Conservation (phyloP, 2,329 filamentous ascomycete species). For the Colletotrichum zoysiae region DNA sequence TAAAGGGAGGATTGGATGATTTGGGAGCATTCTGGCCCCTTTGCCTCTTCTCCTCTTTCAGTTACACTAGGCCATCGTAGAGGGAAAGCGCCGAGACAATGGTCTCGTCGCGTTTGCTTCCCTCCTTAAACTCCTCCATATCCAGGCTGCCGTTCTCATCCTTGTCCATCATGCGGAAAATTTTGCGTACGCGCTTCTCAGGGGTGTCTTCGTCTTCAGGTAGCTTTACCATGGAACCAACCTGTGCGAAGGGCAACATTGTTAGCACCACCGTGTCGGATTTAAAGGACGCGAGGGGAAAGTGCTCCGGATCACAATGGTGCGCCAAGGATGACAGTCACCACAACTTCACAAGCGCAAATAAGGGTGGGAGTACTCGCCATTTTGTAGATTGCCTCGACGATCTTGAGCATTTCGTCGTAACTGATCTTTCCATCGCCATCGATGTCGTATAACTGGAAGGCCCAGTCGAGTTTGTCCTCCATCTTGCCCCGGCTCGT, state of each 20-base stretch:
- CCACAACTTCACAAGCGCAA: not conserved
- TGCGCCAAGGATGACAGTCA: not conserved
- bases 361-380: slow-evolving; percentile 60
- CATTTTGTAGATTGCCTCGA: slow-evolving; percentile 99
- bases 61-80: slow-evolving; percentile 92
- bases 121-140: slow-evolving; percentile 99
- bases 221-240: slow-evolving; percentile 98
- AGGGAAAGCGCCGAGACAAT: slow-evolving; percentile 97
- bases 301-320: not conserved
- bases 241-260: slow-evolving; percentile 63
- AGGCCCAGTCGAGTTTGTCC: slow-evolving; percentile 99
- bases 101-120: slow-evolving; percentile 97
- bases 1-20: not conserved
- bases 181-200: slow-evolving; percentile 97
- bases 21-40: not conserved
- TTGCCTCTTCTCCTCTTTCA: slow-evolving; percentile 1
- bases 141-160: slow-evolving; percentile 98
- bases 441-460: slow-evolving; percentile 99
- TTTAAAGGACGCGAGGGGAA: not conserved
- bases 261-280: slow-evolving; percentile 7
- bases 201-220: slow-evolving; percentile 99
- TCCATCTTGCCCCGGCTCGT: slow-evolving; percentile 99
- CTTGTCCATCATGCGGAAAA: slow-evolving; percentile 99
- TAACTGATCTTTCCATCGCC: slow-evolving; percentile 99
- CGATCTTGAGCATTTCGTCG: slow-evolving; percentile 98